Base-by-base conservation (phyloP, 2,329 filamentous ascomycete species). In the Dothistroma pini region DNA sequence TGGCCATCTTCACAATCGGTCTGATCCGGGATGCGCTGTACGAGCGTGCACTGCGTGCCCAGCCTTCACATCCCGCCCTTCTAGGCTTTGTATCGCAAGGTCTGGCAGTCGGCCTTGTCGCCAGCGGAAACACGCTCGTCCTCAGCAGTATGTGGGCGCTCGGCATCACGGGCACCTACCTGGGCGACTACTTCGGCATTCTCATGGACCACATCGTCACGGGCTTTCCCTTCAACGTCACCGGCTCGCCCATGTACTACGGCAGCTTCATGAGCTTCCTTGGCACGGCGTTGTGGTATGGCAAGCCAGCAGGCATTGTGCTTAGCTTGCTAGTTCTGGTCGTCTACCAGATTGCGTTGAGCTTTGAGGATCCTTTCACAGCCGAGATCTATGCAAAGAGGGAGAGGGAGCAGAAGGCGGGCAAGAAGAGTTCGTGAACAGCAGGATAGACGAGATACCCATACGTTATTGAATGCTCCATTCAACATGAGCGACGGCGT, bases 161-260 rank as follows among this genome's bases (percentile, higher is more conserved):
- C 47, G 95, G 95, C 60, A 86, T 99, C 71, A 97, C 92, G 0
- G 95, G 95, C 65, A 99, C 95, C 41, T 99, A 97, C 75, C 82
- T 99, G 38, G 95, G 95, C 69, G 95, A 99, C 80, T 99, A 99
- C 82, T 99, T 97, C 75, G 95, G 95, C 69, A 97, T 97, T 75
- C 83, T 99, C 67, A 96, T 97, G 92, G 93, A 97, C 74, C 81
- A 89, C 68, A 93, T 93, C 71, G 93, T 99, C 56, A 96, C 92
- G 12, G 89, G 90, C 14, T 99, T 99, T 75, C 95, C 95, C 2
- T 99, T 99, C 83, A 97, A 90, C 77, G 84, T 97, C 63, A 93
- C 89, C 58, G 85, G 86, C 67, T 89, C 91, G 56, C 95, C 95
- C 64, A 99, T 99, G 95, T 99, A 99, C 81, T 90, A 92, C 80